Conservation (phyloP, 257 asterid species). For the Lantana camara region DNA sequence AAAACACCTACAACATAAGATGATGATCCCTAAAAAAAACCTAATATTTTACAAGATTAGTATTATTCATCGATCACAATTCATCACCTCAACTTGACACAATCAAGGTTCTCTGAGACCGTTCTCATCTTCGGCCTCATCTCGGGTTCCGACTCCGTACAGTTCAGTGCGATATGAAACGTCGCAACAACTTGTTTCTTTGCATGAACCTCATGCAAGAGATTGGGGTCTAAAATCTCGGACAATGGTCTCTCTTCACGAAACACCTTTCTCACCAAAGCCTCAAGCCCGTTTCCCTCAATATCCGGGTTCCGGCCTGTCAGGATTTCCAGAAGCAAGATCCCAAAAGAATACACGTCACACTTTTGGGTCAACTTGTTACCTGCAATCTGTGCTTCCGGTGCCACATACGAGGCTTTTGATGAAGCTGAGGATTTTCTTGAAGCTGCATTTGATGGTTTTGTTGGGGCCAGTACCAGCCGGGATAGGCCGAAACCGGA, state of each 20-base stretch:
- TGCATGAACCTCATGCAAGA: conserved; percentile 78
- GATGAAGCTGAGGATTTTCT: conserved; percentile 41
- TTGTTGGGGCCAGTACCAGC: conserved; percentile 49
- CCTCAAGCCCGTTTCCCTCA: conserved; percentile 68
- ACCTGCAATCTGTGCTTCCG: conserved; percentile 55
- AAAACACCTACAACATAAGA: conserved; percentile 18
- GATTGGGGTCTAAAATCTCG: conserved; percentile 73
- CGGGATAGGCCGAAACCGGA: conserved; percentile 87
- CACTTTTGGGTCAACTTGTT: conserved; percentile 67
- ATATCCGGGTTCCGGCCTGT: conserved; percentile 61
- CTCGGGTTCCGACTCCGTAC: conserved; percentile 85
- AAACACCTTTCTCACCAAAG: conserved; percentile 68
- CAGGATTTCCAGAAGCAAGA: conserved; percentile 75
- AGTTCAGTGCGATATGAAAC: conserved; percentile 75
- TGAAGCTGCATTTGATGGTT: conserved; percentile 38
- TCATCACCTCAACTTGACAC: conserved; percentile 46
- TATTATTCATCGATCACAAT: neutral
- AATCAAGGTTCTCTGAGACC: conserved; percentile 78
- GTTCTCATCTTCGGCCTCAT: conserved; percentile 86
- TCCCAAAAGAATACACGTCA: conserved; percentile 83
- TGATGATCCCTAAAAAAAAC: conserved; percentile 11
- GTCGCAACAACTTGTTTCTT: conserved; percentile 88
- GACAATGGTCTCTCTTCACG: conserved; percentile 78
- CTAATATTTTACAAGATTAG: conserved; percentile 22
- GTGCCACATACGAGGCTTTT: conserved; percentile 49